Percentiles rank a stretch among this genome's conserved stretches.
These are phyloP conservation scores for Calonectria ilicicola DNA, from an alignment of 2,329 filamentous ascomycete genomes.

Conservation along the genomic window DNA sequence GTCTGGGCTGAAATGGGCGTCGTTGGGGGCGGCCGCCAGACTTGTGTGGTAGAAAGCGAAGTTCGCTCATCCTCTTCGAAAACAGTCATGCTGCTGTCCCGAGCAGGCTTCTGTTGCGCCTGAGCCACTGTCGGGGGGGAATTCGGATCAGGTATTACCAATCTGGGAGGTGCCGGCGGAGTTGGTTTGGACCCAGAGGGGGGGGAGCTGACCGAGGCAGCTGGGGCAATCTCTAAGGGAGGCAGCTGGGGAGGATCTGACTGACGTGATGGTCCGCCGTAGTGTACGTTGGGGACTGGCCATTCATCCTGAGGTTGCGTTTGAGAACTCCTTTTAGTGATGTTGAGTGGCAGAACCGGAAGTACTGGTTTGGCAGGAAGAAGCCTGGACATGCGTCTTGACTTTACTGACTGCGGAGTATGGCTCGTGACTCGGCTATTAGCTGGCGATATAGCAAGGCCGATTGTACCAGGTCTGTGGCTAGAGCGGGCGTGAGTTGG, in stretches of 20 bases:
- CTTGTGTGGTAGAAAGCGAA: conserved; percentile 52
- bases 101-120: conserved; percentile 32
- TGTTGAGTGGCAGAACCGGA: conserved; percentile 40
- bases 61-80: conserved; percentile 63
- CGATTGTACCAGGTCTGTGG: conserved; percentile 54
- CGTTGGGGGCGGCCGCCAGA: conserved; percentile 63
- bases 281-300: conserved; percentile 24
- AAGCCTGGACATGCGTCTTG: conserved; percentile 55
- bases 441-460: conserved; percentile 57
- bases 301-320: conserved; percentile 27
- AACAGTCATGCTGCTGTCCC: conserved; percentile 62
- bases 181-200: conserved; percentile 29
- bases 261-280: conserved; percentile 13
- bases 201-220: conserved; percentile 24
- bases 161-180: conserved; percentile 41
- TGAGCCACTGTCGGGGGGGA: not conserved
- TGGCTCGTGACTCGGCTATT: conserved; percentile 37
- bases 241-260: conserved; percentile 27
- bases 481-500: conserved; percentile 44
- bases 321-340: conserved; percentile 31
- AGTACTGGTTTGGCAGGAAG: conserved; percentile 61
- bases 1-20: conserved; percentile 59
- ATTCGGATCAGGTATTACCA: conserved; percentile 43
- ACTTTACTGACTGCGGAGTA: conserved; percentile 30
- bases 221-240: conserved; percentile 21